A percentile compares a stretch with the other conserved stretches of the same genome.
Evolutionary conservation across 2,329 filamentous ascomycete species (phyloP).

Genomic region (Drechslerella dactyloides): DNA sequence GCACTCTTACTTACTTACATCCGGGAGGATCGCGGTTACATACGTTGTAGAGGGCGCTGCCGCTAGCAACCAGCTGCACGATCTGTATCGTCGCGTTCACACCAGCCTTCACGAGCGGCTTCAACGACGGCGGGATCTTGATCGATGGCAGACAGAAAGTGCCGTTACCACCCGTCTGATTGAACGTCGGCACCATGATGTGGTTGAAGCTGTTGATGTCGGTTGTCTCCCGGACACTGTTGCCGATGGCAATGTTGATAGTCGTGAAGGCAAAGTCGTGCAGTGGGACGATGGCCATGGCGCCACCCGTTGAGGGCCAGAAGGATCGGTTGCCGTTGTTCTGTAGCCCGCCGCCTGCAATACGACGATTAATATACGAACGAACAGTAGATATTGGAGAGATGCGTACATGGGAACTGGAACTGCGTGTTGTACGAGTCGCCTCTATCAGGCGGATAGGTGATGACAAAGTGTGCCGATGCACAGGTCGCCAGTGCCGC

Average conservation of each 20-base stretch:
- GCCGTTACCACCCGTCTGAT: constrained; percentile 62
- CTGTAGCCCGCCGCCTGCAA: constrained; percentile 35
- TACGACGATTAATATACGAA: constrained; percentile 4
- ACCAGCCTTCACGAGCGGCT: constrained; percentile 56
- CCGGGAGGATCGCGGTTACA: too few relatives aligned
- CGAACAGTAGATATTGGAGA: background rate
- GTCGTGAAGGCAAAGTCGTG: constrained; percentile 61
- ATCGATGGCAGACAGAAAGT: constrained; percentile 61
- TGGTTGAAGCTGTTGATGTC: constrained; percentile 61
- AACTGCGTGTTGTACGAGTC: constrained; percentile 59
- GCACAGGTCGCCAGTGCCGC: constrained; percentile 55
- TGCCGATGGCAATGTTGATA: constrained; percentile 61
- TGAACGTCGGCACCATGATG: constrained; percentile 59
- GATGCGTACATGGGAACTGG: constrained; percentile 56
- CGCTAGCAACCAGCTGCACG: constrained; percentile 59
- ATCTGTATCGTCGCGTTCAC: constrained; percentile 60
- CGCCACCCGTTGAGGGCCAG: constrained; percentile 61
- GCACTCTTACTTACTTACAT: too few relatives aligned
- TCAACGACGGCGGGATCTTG: constrained; percentile 55
- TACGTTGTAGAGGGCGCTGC: constrained; percentile 62
- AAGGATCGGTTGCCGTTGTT: constrained; percentile 59
- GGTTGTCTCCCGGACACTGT: constrained; percentile 48
- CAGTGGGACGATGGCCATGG: constrained; percentile 58
- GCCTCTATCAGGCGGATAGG: constrained; percentile 63
- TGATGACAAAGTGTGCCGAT: constrained; percentile 66